These are phyloP conservation scores for Pleomassaria siparia DNA, from an alignment of 2,329 filamentous ascomycete species.

Conservation along the genomic window DNA sequence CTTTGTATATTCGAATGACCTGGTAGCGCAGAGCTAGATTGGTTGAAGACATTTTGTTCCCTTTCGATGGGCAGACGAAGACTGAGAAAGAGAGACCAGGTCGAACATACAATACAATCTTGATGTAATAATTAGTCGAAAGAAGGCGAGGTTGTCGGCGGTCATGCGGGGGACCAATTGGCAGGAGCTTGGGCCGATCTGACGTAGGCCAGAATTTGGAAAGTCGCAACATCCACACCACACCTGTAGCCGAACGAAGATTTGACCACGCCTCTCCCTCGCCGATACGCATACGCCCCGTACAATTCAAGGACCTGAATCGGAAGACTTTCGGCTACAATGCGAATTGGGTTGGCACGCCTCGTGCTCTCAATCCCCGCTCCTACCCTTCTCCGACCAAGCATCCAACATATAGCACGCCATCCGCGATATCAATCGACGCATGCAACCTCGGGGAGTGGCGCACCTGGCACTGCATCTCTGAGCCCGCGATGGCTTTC, in stretches of 20 bases:
- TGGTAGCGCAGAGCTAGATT: constrained; percentile 68
- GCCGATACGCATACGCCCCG: neutral
- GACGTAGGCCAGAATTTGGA: constrained; percentile 12
- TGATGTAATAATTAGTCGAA: too few relatives aligned
- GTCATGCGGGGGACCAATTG: neutral
- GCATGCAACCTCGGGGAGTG: constrained; percentile 9
- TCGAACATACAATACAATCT: too few relatives aligned
- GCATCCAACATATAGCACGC: constrained; percentile 7
- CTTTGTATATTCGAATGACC: constrained; percentile 88
- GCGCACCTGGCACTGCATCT: constrained; percentile 27
- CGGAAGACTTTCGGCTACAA: constrained; percentile 7
- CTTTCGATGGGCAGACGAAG: neutral
- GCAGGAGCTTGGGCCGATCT: constrained; percentile 16
- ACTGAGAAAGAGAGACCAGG: neutral
- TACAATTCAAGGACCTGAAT: neutral
- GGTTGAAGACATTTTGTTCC: constrained; percentile 30
- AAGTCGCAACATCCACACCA: neutral
- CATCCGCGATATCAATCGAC: constrained; percentile 15
- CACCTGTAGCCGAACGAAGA: neutral
- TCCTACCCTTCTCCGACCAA: constrained; percentile 1
- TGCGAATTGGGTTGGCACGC: constrained; percentile 20
- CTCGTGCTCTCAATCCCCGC: constrained; percentile 14
- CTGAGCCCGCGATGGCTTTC: constrained; percentile 67
- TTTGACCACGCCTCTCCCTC: neutral
- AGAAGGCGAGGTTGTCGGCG: neutral